A percentile compares a stretch with the other conserved stretches of the same genome.
Evolutionary conservation across 345 rosid species (phyloP).

Genomic region (Murraya koenigii): DNA sequence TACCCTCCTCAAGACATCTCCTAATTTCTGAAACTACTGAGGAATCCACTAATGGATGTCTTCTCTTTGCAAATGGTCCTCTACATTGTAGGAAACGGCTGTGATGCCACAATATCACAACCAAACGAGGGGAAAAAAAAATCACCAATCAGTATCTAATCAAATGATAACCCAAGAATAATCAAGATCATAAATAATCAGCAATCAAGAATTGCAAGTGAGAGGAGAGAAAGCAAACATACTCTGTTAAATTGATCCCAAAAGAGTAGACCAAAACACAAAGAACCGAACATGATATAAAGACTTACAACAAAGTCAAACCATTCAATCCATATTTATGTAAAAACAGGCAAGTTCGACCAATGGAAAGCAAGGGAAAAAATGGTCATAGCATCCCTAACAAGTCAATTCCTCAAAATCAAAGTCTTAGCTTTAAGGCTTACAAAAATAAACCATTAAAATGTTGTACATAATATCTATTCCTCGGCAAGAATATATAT

Average conservation of each 20-base stretch:
- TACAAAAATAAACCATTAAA: neutral
- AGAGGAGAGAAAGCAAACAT: neutral
- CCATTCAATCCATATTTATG: neutral
- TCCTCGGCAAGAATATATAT: neutral
- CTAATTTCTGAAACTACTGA: slow-evolving; percentile 70
- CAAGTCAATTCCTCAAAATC: slow-evolving; percentile 1
- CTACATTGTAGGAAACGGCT: slow-evolving; percentile 90
- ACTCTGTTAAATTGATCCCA: neutral
- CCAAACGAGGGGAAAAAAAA: neutral
- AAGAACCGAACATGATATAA: neutral
- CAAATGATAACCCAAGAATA: slow-evolving; percentile 6
- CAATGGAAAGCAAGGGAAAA: neutral
- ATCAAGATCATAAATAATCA: slow-evolving; percentile 1
- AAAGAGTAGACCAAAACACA: neutral
- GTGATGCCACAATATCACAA: slow-evolving; percentile 32
- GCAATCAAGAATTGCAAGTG: neutral
- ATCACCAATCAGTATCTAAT: slow-evolving; percentile 7
- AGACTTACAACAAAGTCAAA: neutral
- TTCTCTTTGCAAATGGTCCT: slow-evolving; percentile 91
- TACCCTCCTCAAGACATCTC: slow-evolving; percentile 75
- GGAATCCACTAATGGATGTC: slow-evolving; percentile 84
- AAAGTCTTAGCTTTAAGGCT: neutral
- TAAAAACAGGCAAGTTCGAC: neutral
- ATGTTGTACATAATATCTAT: neutral
- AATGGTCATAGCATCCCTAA: neutral